Conservation (phyloP, 2,329 filamentous ascomycete genomes). For the Cryphonectria parasitica region DNA sequence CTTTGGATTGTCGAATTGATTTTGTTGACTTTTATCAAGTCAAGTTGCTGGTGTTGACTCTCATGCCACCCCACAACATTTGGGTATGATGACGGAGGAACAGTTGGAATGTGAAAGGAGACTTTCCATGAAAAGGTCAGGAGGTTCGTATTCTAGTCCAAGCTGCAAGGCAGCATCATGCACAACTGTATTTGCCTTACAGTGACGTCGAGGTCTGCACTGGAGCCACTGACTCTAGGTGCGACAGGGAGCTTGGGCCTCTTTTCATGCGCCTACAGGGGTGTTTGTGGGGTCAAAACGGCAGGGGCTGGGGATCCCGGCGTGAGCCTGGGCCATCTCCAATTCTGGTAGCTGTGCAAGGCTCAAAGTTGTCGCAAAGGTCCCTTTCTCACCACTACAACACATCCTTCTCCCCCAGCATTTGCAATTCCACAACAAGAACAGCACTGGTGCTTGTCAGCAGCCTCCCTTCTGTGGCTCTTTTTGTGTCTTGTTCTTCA, state of each 20-base stretch:
- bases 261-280: conserved; percentile 9
- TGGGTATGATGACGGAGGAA: not conserved
- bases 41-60: not conserved
- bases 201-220: conserved; percentile 10
- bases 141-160: conserved; percentile 5
- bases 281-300: not conserved
- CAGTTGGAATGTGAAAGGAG: conserved; percentile 2
- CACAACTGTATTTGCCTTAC: not conserved
- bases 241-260: conserved; percentile 28
- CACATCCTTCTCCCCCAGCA: not conserved
- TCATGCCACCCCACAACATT: not conserved
- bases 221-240: conserved; percentile 8
- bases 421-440: not conserved
- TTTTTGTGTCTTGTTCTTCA: not conserved
- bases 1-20: not conserved
- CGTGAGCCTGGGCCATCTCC: conserved; percentile 12
- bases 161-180: not conserved
- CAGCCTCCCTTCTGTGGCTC: not conserved
- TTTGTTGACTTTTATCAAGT: not conserved
- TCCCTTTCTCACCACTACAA: not conserved
- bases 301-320: not conserved
- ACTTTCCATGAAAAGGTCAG: not conserved
- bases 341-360: conserved; percentile 12
- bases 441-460: not conserved
- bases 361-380: conserved; percentile 1